Percentiles rank a stretch among this genome's conserved stretches.
These are phyloP conservation scores for Camelina hispida DNA, from an alignment of 345 rosid genomes.

Conservation along the genomic window DNA sequence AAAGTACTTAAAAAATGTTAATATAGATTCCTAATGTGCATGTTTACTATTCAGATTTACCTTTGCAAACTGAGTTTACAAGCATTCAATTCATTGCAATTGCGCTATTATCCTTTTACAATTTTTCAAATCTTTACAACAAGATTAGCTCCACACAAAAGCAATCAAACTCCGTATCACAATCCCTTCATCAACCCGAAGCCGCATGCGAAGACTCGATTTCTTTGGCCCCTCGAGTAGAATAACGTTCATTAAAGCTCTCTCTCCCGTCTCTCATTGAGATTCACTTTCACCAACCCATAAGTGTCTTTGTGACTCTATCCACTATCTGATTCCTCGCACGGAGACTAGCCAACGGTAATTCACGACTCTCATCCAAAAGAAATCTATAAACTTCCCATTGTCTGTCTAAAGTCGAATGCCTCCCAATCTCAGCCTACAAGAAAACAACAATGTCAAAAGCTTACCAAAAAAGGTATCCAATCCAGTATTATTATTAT, in stretches of 20 bases:
- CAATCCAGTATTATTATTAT: neutral
- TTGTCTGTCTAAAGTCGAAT: conserved; percentile 55
- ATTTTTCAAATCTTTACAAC: conserved; percentile 21
- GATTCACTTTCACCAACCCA: conserved; percentile 63
- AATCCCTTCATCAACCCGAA: conserved; percentile 5
- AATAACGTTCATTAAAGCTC: neutral
- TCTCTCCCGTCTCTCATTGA: neutral
- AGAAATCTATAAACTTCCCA: conserved; percentile 90
- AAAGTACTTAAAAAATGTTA: no score
- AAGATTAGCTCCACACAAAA: conserved; percentile 22
- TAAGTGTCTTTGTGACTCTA: conserved; percentile 61
- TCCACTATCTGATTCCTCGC: conserved; percentile 64
- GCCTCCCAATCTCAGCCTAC: conserved; percentile 79
- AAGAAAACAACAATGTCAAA: conserved; percentile 10
- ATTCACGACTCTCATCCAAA: conserved; percentile 60
- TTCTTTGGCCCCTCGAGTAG: neutral
- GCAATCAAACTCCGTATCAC: conserved; percentile 26
- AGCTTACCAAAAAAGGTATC: no score
- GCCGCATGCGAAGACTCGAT: neutral
- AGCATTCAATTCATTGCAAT: conserved; percentile 35
- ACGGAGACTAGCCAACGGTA: conserved; percentile 52
- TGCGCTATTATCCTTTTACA: conserved; percentile 29
- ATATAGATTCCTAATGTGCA: no score
- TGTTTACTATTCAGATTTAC: no score
- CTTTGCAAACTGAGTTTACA: conserved; percentile 27